phyloP scores from a whole-genome alignment of 305 asterid genomes.

The Striga hermonthica region DNA sequence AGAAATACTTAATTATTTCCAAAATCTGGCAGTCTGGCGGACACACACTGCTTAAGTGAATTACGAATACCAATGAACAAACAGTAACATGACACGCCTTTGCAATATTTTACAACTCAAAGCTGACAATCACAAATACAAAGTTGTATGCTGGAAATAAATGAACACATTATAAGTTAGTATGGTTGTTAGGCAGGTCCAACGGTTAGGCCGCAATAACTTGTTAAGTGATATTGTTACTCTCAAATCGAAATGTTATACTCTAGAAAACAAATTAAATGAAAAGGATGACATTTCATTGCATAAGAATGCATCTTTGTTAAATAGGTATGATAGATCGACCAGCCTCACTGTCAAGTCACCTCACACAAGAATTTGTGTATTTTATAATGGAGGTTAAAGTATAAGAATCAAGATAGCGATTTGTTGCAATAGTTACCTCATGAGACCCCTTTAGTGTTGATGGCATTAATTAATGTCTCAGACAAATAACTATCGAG shows the following conservation, averaged over 20 bases:
- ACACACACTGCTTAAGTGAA: slow-evolving; percentile 3
- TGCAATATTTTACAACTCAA: background rate
- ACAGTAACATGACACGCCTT: background rate
- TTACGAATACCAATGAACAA: slow-evolving; percentile 3
- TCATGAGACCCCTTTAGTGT: slow-evolving; percentile 40
- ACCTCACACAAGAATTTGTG: too few relatives aligned
- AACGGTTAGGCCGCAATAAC: too few relatives aligned
- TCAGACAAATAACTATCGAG: slow-evolving; percentile 76
- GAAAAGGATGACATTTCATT: background rate
- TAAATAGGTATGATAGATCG: too few relatives aligned
- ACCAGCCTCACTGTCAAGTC: too few relatives aligned
- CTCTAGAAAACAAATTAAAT: slow-evolving; percentile 3
- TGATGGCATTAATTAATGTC: slow-evolving; percentile 55
- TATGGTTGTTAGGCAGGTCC: too few relatives aligned
- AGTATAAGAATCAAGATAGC: slow-evolving; percentile 21
- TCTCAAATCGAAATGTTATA: background rate
- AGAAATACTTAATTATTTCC: background rate
- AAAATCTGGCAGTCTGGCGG: background rate
- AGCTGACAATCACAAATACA: slow-evolving; percentile 11
- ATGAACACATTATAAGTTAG: background rate
- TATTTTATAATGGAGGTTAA: background rate
- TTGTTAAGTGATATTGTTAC: background rate
- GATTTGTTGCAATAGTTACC: slow-evolving; percentile 31
- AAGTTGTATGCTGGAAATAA: background rate
- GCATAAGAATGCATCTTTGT: too few relatives aligned